Percentiles rank a stretch among this genome's conserved stretches.
Evolutionary conservation across 2,329 filamentous ascomycete species (phyloP).

Genomic region (Cladosporium sp.): DNA sequence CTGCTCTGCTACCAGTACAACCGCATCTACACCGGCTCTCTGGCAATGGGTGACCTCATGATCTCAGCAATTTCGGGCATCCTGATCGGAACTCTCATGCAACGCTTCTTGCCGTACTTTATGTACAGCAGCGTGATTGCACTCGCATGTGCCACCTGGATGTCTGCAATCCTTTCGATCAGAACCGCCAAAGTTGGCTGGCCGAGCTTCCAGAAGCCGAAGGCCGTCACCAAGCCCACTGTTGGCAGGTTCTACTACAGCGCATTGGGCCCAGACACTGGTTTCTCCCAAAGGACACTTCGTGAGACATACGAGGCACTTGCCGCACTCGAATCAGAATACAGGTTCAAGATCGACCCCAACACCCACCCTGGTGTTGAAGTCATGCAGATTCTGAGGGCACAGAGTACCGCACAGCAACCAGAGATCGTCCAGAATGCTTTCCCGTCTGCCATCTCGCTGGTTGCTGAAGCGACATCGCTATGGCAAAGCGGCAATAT

Average conservation of each 20-base stretch:
- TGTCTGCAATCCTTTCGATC: conserved; percentile 46
- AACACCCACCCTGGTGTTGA: conserved; percentile 40
- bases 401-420: conserved; percentile 34
- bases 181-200: conserved; percentile 46
- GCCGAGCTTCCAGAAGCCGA: conserved; percentile 25
- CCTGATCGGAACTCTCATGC: conserved; percentile 43
- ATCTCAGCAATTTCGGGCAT: conserved; percentile 44
- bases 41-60: conserved; percentile 45
- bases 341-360: conserved; percentile 39
- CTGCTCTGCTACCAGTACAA: conserved; percentile 52
- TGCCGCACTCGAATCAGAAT: conserved; percentile 39
- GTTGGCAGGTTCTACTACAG: conserved; percentile 11
- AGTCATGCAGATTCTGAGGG: conserved; percentile 37
- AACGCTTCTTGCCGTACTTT: conserved; percentile 36
- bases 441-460: conserved; percentile 38
- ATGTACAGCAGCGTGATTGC: conserved; percentile 45
- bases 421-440: conserved; percentile 36
- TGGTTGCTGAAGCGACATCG: conserved; percentile 33
- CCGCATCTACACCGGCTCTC: conserved; percentile 39
- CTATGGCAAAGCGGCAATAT: conserved; percentile 23
- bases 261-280: conserved; percentile 8
- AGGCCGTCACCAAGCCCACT: conserved; percentile 17
- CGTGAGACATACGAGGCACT: conserved; percentile 19
- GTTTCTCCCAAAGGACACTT: conserved; percentile 30
- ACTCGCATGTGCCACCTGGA: conserved; percentile 49